A percentile compares a stretch with the other conserved stretches of the same genome.
phyloP scores from a whole-genome alignment of 129 eudicot genomes.

The Helianthus tuberosus region DNA sequence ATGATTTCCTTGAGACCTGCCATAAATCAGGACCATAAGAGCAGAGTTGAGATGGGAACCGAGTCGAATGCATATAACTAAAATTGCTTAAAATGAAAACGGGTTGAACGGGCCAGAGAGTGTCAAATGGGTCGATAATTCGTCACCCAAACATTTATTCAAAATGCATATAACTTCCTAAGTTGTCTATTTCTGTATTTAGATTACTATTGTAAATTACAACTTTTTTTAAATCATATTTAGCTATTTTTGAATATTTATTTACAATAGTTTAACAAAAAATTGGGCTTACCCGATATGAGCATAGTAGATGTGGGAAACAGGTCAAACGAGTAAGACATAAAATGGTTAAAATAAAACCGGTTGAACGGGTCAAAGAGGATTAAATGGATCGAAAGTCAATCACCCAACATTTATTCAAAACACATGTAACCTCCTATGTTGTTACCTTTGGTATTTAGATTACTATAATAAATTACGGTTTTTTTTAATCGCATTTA shows the following conservation, averaged over 20 bases:
- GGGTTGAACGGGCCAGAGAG: too few relatives aligned
- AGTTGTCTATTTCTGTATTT: background rate
- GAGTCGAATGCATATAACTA: background rate
- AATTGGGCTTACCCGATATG: slow-evolving; percentile 44
- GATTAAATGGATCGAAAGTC: background rate
- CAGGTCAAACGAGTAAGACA: background rate
- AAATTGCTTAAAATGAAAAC: background rate
- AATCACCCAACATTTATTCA: background rate
- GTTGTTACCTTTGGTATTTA: background rate
- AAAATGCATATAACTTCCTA: background rate
- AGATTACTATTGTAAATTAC: background rate
- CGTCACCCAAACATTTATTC: background rate
- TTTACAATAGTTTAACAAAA: too few relatives aligned
- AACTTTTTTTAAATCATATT: too few relatives aligned
- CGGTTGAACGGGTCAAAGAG: background rate
- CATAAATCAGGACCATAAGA: slow-evolving; percentile 16
- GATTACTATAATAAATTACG: background rate
- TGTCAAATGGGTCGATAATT: background rate
- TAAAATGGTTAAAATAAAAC: background rate
- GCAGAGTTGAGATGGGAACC: background rate
- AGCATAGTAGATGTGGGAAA: slow-evolving; percentile 28
- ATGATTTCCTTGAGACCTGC: slow-evolving; percentile 56
- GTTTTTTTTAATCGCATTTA: too few relatives aligned
- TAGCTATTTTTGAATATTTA: too few relatives aligned
- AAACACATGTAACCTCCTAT: background rate